These are phyloP conservation scores for Hypoxylon fragiforme DNA, from an alignment of 495 filamentous ascomycete genomes.

Conservation along the genomic window DNA sequence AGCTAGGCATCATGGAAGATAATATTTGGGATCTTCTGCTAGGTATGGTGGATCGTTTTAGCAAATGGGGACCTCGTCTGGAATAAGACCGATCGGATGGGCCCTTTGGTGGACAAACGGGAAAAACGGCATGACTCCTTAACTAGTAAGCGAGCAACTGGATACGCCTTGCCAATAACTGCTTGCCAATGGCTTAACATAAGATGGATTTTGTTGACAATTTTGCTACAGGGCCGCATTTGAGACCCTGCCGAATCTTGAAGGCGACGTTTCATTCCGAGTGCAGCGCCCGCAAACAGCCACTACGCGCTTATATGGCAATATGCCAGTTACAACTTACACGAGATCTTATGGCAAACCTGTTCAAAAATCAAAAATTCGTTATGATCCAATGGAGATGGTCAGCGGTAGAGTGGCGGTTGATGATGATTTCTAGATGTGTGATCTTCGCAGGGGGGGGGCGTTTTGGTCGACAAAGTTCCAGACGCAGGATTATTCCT, in stretches of 20 bases:
- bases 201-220: constrained; percentile 10
- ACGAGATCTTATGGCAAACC: constrained; percentile 18
- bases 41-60: constrained; percentile 26
- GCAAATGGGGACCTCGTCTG: constrained; percentile 10
- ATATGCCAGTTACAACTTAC: constrained; percentile 3
- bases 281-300: constrained; percentile 14
- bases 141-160: constrained; percentile 13
- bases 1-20: no score
- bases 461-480: constrained; percentile 27
- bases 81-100: constrained; percentile 16
- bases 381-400: constrained; percentile 18
- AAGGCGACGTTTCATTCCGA: constrained; percentile 45
- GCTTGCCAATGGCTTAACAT: constrained; percentile 13
- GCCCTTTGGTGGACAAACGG: constrained; percentile 13
- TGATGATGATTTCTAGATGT: constrained; percentile 28
- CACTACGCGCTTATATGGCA: constrained; percentile 13
- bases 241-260: constrained; percentile 37
- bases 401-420: constrained; percentile 17
- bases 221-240: constrained; percentile 38
- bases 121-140: constrained; percentile 24
- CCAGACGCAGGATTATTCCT: constrained; percentile 33
- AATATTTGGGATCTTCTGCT: constrained; percentile 22
- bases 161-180: constrained; percentile 14
- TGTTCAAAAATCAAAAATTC: constrained; percentile 20
- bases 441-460: constrained; percentile 34